Percentiles rank a stretch among this genome's conserved stretches.
Evolutionary conservation across 2,329 filamentous ascomycete genomes (phyloP).

Genomic region (Drechslerella stenobrocha): DNA sequence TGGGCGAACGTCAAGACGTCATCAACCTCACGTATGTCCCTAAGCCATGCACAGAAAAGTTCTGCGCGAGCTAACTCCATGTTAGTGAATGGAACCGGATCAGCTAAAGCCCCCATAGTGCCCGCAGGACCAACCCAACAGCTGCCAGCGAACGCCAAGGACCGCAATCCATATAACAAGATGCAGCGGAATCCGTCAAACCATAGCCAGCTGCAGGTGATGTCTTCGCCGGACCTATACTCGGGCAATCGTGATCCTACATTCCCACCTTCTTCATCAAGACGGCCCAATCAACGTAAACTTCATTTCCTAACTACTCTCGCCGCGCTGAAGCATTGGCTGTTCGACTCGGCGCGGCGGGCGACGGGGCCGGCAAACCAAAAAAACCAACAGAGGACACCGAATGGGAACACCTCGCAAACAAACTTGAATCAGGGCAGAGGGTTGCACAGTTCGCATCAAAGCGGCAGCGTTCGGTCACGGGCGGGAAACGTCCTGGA

Average conservation of each 20-base stretch:
- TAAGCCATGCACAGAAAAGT: conserved; percentile 24
- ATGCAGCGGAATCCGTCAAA: conserved; percentile 53
- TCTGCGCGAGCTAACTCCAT: conserved; percentile 44
- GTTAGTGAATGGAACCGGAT: conserved; percentile 48
- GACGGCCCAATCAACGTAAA: conserved; percentile 68
- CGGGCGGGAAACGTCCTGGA: conserved; percentile 36
- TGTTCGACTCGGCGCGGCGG: conserved; percentile 69
- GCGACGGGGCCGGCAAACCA: conserved; percentile 61
- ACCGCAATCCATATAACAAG: conserved; percentile 45
- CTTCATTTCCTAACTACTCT: conserved; percentile 67
- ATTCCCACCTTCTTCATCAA: conserved; percentile 22
- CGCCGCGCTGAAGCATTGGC: conserved; percentile 71
- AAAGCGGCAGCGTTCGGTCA: conserved; percentile 38
- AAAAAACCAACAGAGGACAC: conserved; percentile 30
- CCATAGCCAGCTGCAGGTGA: conserved; percentile 51
- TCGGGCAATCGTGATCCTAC: conserved; percentile 42
- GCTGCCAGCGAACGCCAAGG: conserved; percentile 72
- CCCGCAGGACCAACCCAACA: conserved; percentile 63
- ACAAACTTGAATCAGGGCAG: conserved; percentile 31
- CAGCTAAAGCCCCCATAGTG: conserved; percentile 51
- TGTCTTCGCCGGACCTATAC: conserved; percentile 52
- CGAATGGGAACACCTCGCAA: conserved; percentile 38
- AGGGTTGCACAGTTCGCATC: conserved; percentile 33
- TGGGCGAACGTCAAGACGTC: conserved; percentile 50
- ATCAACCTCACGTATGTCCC: conserved; percentile 51